Conservation (phyloP, 2,329 filamentous ascomycete genomes). For the Penicillium thymicola region DNA sequence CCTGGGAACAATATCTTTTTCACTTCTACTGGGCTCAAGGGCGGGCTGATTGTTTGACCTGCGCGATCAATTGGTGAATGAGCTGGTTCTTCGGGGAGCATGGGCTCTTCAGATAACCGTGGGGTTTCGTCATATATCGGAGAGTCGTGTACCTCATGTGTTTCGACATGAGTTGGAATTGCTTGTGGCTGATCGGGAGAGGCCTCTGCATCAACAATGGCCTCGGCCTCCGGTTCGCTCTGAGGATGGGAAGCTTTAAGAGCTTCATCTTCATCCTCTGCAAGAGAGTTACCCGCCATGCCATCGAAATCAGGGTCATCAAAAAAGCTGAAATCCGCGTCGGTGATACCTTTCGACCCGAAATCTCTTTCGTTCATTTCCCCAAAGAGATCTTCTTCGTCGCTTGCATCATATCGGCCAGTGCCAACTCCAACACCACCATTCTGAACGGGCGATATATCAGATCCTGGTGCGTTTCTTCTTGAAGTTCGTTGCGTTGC, state of each 20-base stretch:
- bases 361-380: constrained; percentile 55
- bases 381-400: constrained; percentile 57
- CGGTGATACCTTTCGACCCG: constrained; percentile 54
- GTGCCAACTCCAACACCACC: constrained; percentile 32
- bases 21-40: constrained; percentile 40
- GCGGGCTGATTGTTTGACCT: constrained; percentile 37
- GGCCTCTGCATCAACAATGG: constrained; percentile 6
- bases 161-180: background rate
- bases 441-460: constrained; percentile 18
- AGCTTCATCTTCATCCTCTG: constrained; percentile 13
- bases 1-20: constrained; percentile 46
- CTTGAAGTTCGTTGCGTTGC: constrained; percentile 14
- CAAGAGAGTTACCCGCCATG: constrained; percentile 17
- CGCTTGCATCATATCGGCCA: constrained; percentile 42
- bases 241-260: constrained; percentile 12
- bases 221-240: constrained; percentile 12
- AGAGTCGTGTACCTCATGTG: background rate
- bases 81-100: constrained; percentile 1
- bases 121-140: background rate
- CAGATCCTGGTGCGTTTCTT: constrained; percentile 18
- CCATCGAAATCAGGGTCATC: constrained; percentile 49
- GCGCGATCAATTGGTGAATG: constrained; percentile 17
- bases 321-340: constrained; percentile 65
- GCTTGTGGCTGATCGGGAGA: background rate
- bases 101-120: constrained; percentile 2